Conservation (phyloP, 2,329 filamentous ascomycete species). For the Pseudofabraea citricarpa region DNA sequence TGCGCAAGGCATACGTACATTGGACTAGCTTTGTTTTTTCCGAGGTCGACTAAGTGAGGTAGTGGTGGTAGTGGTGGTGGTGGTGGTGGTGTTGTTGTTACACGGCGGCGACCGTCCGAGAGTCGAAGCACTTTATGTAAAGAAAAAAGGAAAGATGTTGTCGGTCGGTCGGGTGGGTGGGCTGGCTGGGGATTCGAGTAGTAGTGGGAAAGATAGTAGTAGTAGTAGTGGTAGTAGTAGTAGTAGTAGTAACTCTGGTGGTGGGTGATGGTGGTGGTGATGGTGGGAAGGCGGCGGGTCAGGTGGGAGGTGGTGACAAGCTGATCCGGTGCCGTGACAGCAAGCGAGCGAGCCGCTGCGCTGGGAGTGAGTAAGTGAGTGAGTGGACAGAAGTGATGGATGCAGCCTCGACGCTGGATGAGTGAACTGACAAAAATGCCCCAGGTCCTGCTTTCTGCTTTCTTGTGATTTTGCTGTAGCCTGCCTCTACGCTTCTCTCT, state of each 20-base stretch:
- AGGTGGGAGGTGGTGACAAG: background rate
- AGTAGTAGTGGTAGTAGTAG: too few species aligned
- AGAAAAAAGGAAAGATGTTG: background rate
- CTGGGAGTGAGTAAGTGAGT: background rate
- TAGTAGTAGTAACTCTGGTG: background rate
- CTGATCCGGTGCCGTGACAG: background rate
- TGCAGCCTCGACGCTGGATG: background rate
- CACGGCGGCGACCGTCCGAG: background rate
- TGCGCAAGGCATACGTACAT: conserved; percentile 8
- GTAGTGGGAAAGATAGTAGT: too few species aligned
- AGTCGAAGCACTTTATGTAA: background rate
- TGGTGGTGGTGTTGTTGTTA: too few species aligned
- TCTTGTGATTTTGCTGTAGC: too few species aligned
- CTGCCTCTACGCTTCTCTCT: too few species aligned
- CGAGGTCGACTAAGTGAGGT: background rate
- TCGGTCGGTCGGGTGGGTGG: background rate
- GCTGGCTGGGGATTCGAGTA: background rate
- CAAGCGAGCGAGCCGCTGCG: background rate
- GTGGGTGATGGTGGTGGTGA: background rate
- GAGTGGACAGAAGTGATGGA: background rate
- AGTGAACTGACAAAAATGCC: background rate
- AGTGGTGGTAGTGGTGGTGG: too few species aligned
- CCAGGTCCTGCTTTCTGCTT: background rate
- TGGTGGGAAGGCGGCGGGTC: background rate
- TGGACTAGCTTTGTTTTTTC: too few species aligned